Evolutionary conservation across 1,139 yeast species (phyloP).

Genomic region (Sugiyamaella japonica): DNA sequence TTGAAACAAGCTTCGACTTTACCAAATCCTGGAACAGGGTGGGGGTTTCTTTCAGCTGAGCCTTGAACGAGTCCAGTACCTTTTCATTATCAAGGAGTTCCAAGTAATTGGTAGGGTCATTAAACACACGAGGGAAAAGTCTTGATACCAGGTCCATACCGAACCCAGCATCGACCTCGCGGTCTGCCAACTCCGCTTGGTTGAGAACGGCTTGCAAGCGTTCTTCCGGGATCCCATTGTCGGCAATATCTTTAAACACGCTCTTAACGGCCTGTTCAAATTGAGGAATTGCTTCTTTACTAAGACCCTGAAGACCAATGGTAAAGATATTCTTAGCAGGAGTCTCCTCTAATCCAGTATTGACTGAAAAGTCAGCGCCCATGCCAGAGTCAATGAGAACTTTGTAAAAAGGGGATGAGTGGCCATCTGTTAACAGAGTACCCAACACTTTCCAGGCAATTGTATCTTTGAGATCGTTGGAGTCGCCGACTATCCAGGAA

Average conservation of each 20-base stretch:
- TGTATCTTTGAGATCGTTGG: conserved; percentile 65
- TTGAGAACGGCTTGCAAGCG: conserved; percentile 83
- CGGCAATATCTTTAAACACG: conserved; percentile 39
- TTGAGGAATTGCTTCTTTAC: conserved; percentile 49
- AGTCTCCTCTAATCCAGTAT: conserved; percentile 83
- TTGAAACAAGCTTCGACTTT: conserved; percentile 50
- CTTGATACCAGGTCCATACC: conserved; percentile 79
- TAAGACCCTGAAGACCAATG: conserved; percentile 79
- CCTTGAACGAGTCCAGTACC: conserved; percentile 58
- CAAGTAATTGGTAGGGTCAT: conserved; percentile 73
- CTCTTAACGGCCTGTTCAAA: conserved; percentile 48
- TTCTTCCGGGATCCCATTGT: conserved; percentile 52
- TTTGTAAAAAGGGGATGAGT: conserved; percentile 85
- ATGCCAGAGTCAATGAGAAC: conserved; percentile 77
- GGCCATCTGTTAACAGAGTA: conserved; percentile 82
- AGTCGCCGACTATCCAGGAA: conserved; percentile 84
- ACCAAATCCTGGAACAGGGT: conserved; percentile 57
- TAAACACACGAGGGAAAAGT: conserved; percentile 80
- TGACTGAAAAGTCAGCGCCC: conserved; percentile 85
- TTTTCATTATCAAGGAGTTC: conserved; percentile 64
- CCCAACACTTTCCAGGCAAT: conserved; percentile 74
- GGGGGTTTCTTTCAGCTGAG: conserved; percentile 57
- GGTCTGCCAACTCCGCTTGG: conserved; percentile 79
- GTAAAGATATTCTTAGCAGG: conserved; percentile 79
- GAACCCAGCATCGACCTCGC: conserved; percentile 86